phyloP scores from a whole-genome alignment of 1,139 yeast genomes.

The Yamadazyma sp. region DNA sequence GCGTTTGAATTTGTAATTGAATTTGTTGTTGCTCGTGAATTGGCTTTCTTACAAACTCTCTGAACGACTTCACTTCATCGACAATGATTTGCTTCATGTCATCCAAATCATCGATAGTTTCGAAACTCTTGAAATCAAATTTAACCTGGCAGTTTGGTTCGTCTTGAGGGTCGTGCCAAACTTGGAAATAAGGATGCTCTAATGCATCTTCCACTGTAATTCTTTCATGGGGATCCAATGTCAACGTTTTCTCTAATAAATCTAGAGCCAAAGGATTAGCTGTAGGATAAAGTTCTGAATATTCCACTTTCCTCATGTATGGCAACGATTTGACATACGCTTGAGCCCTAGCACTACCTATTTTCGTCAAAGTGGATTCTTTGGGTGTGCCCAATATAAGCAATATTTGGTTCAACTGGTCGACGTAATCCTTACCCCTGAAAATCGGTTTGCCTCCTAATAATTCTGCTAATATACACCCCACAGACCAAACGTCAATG shows the following conservation, averaged over 20 bases:
- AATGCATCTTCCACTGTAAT: conserved; percentile 89
- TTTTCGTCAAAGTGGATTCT: conserved; percentile 76
- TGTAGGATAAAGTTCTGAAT: conserved; percentile 67
- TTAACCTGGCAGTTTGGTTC: conserved; percentile 84
- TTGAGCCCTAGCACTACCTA: conserved; percentile 89
- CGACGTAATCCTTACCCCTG: conserved; percentile 94
- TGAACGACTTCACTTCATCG: conserved; percentile 76
- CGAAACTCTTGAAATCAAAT: conserved; percentile 85
- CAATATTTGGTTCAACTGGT: conserved; percentile 86
- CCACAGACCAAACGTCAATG: conserved; percentile 96
- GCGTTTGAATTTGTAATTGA: conserved; percentile 38
- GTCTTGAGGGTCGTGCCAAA: conserved; percentile 97
- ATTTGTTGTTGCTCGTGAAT: conserved; percentile 62
- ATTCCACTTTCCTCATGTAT: conserved; percentile 79
- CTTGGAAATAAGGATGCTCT: conserved; percentile 81
- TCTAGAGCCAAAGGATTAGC: conserved; percentile 90
- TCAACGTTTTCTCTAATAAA: conserved; percentile 75
- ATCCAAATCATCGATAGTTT: conserved; percentile 78
- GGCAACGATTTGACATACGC: conserved; percentile 89
- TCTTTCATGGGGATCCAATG: conserved; percentile 83
- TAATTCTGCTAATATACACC: conserved; percentile 92
- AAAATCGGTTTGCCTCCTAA: conserved; percentile 91
- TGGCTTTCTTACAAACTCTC: conserved; percentile 81
- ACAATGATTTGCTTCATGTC: conserved; percentile 75
- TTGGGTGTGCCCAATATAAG: conserved; percentile 88